phyloP scores from a whole-genome alignment of 371 early-diverging fungal species.

The Fennellomyces sp. region DNA sequence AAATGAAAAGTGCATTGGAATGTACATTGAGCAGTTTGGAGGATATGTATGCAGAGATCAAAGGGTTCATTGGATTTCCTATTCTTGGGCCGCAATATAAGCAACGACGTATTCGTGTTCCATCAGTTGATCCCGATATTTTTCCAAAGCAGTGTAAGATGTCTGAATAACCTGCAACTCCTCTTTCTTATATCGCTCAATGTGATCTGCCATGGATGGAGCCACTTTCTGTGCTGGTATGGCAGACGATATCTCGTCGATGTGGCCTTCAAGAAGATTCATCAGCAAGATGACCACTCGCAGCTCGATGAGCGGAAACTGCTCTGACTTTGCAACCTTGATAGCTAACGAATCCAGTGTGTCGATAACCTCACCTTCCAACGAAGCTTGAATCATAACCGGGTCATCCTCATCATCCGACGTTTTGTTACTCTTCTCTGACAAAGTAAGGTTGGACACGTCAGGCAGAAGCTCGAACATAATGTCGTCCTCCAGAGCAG shows the following conservation, averaged over 20 bases:
- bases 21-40: too few relatives aligned
- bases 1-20: too few relatives aligned
- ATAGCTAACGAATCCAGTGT: constrained; percentile 8
- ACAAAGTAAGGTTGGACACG: not conserved
- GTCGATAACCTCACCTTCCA: not conserved
- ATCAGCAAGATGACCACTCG: constrained; percentile 25
- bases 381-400: not conserved
- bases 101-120: not conserved
- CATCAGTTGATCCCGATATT: not conserved
- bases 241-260: not conserved
- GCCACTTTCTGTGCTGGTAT: not conserved
- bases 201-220: not conserved
- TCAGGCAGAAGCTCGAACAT: not conserved
- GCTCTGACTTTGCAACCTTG: not conserved
- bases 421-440: not conserved
- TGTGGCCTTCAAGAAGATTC: constrained; percentile 25
- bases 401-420: not conserved
- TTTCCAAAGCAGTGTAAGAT: not conserved
- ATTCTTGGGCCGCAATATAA: constrained; percentile 7
- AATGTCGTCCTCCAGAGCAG: constrained; percentile 26
- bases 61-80: too few relatives aligned
- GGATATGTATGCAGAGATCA: too few relatives aligned
- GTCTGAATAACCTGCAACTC: constrained; percentile 5
- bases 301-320: constrained; percentile 23
- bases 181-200: constrained; percentile 11